These are phyloP conservation scores for Trichoderma citrinoviride DNA, from an alignment of 2,329 filamentous ascomycete genomes.

Conservation along the genomic window DNA sequence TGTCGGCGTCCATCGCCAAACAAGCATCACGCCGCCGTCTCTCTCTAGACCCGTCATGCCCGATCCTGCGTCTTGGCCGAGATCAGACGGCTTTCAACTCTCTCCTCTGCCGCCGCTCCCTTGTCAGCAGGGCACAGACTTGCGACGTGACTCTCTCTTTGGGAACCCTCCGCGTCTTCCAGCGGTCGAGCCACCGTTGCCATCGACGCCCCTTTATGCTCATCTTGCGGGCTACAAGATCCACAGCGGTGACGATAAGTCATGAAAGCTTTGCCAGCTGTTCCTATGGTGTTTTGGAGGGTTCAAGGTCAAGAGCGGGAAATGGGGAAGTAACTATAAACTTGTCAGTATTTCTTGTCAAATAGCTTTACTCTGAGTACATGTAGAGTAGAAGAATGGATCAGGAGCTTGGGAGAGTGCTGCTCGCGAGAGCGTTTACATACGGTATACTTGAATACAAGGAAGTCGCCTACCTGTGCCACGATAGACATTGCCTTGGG, in stretches of 20 bases:
- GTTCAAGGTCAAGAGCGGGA: background rate
- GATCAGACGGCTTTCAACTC: conserved; percentile 33
- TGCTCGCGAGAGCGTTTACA: background rate
- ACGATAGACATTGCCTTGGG: too few species aligned
- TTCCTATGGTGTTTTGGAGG: background rate
- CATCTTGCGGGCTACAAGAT: conserved; percentile 19
- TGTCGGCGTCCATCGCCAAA: conserved; percentile 29
- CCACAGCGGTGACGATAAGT: conserved; percentile 26
- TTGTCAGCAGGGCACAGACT: conserved; percentile 36
- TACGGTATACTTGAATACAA: background rate
- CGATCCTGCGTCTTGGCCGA: conserved; percentile 32
- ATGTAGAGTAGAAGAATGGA: background rate
- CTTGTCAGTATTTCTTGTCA: background rate
- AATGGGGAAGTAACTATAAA: background rate
- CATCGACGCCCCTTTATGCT: conserved; percentile 32
- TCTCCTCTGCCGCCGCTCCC: conserved; percentile 47
- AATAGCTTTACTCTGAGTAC: background rate
- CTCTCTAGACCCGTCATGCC: conserved; percentile 31
- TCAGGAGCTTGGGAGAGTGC: background rate
- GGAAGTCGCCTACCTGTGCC: background rate
- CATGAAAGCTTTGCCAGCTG: background rate
- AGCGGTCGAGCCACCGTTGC: conserved; percentile 48
- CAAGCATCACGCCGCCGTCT: conserved; percentile 31
- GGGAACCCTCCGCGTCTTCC: conserved; percentile 55
- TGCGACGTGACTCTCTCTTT: conserved; percentile 47